Conservation (phyloP, 768 basidiomycete genomes). For the Sporobolomyces phaffii region DNA sequence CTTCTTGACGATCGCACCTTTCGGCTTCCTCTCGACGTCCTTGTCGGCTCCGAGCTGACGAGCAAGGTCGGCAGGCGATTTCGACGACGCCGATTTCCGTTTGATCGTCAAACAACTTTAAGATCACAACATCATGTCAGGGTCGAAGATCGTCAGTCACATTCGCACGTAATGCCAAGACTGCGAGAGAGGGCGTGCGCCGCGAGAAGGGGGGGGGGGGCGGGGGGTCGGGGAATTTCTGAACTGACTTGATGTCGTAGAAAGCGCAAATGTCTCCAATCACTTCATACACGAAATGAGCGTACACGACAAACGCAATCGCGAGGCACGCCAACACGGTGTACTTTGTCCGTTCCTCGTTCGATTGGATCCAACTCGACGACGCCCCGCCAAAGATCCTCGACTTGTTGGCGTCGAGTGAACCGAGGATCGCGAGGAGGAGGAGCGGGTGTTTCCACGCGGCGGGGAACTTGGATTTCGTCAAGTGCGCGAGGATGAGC, state of each 20-base stretch:
- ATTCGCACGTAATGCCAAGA: background rate
- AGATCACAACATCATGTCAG: no score
- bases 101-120: conserved; percentile 1
- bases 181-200: background rate
- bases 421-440: conserved; percentile 70
- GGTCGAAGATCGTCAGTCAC: background rate
- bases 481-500: conserved; percentile 90
- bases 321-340: conserved; percentile 35
- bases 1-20: background rate
- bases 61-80: conserved; percentile 7
- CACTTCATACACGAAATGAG: conserved; percentile 64
- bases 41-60: conserved; percentile 4
- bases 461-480: conserved; percentile 67
- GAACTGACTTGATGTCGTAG: conserved; percentile 90
- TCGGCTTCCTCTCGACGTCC: background rate
- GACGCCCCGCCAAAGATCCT: conserved; percentile 50
- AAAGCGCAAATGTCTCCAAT: conserved; percentile 80
- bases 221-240: no score
- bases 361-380: conserved; percentile 51
- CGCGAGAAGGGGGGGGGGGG: no score
- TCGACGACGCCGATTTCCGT: background rate
- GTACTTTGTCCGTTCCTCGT: conserved; percentile 11
- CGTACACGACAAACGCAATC: conserved; percentile 51
- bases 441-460: conserved; percentile 73
- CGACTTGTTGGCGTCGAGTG: conserved; percentile 74